Evolutionary conservation across 805 yeast species (phyloP).

Genomic region (Lipomyces yamanashiensis): DNA sequence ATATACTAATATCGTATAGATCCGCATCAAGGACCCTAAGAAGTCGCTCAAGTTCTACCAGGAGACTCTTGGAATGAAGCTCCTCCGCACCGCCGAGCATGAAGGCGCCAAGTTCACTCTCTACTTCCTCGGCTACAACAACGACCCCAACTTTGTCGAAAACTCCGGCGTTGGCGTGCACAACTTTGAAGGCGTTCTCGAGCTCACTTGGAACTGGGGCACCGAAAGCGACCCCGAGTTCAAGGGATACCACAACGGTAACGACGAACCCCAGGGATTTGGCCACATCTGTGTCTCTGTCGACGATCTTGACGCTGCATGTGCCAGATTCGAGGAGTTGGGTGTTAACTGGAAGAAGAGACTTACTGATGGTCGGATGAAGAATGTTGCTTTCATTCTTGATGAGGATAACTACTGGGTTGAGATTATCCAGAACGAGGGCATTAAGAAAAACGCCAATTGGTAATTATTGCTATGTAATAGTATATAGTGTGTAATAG

Average conservation of each 20-base stretch:
- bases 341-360: conserved; percentile 56
- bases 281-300: conserved; percentile 83
- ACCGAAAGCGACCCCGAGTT: conserved; percentile 79
- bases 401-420: conserved; percentile 93
- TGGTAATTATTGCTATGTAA: conserved; percentile 15
- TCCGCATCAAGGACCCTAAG: conserved; percentile 84
- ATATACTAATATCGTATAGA: conserved; percentile 69
- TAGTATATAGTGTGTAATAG: not conserved
- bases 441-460: conserved; percentile 28
- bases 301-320: conserved; percentile 63
- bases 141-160: conserved; percentile 51
- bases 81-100: conserved; percentile 60
- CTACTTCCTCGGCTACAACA: conserved; percentile 78
- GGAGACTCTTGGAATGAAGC: conserved; percentile 78
- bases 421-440: conserved; percentile 57
- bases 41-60: conserved; percentile 78
- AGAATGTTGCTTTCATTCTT: conserved; percentile 75
- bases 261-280: conserved; percentile 77
- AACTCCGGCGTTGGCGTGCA: conserved; percentile 45
- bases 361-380: conserved; percentile 50
- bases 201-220: conserved; percentile 95
- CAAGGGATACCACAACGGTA: conserved; percentile 79
- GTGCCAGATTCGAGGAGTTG: conserved; percentile 52
- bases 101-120: conserved; percentile 79
- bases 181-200: conserved; percentile 71